Conservation (phyloP, 805 yeast species). For the Myxozyma lipomycoides region DNA sequence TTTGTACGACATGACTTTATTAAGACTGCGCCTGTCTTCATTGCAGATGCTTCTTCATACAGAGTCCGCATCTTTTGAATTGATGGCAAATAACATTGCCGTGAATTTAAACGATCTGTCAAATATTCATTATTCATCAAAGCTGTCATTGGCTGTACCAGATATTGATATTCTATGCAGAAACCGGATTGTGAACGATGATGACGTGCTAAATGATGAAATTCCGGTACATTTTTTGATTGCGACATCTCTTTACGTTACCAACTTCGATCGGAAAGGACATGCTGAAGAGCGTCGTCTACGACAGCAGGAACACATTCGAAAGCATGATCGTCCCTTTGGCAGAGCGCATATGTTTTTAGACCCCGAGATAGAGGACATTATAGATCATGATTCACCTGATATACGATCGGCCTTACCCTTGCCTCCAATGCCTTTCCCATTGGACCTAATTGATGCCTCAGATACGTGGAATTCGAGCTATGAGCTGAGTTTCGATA, state of each 20-base stretch:
- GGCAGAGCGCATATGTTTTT: slow-evolving; percentile 75
- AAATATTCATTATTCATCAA: slow-evolving; percentile 57
- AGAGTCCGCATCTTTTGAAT: slow-evolving; percentile 32
- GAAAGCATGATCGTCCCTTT: slow-evolving; percentile 74
- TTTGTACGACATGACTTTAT: slow-evolving; percentile 64
- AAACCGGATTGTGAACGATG: neutral
- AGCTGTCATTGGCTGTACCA: slow-evolving; percentile 51
- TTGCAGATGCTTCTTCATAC: slow-evolving; percentile 45
- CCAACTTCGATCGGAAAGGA: slow-evolving; percentile 54
- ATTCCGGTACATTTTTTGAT: slow-evolving; percentile 40
- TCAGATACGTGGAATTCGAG: neutral
- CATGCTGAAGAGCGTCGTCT: slow-evolving; percentile 46
- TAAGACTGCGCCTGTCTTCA: slow-evolving; percentile 53
- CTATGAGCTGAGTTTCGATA: neutral
- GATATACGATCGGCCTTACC: slow-evolving; percentile 36
- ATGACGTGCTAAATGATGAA: neutral
- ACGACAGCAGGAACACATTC: slow-evolving; percentile 62
- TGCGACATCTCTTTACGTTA: slow-evolving; percentile 55
- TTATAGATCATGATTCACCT: slow-evolving; percentile 42
- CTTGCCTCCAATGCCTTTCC: slow-evolving; percentile 18
- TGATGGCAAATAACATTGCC: slow-evolving; percentile 32
- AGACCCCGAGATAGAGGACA: slow-evolving; percentile 7
- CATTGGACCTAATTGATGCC: slow-evolving; percentile 1
- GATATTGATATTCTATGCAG: slow-evolving; percentile 38
- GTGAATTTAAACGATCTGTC: slow-evolving; percentile 65